These are phyloP conservation scores for Ceratonia siliqua DNA, from an alignment of 306 rosid genomes.

Conservation along the genomic window DNA sequence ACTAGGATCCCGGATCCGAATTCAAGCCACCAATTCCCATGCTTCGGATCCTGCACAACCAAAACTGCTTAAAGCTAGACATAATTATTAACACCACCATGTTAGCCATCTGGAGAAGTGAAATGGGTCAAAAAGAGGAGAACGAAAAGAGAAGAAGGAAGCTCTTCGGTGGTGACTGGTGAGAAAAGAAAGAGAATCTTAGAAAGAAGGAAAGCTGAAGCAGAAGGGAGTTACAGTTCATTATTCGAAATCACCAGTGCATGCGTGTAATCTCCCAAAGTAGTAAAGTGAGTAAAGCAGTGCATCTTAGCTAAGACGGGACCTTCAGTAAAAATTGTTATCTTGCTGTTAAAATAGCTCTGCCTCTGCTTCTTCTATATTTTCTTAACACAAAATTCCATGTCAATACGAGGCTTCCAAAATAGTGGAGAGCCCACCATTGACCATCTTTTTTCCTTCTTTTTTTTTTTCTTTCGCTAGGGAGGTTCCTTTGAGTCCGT, in stretches of 20 bases:
- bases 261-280: slow-evolving; percentile 51
- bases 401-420: slow-evolving; percentile 32
- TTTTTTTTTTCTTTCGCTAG: background rate
- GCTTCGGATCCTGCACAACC: slow-evolving; percentile 77
- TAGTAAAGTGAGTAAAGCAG: slow-evolving; percentile 36
- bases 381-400: slow-evolving; percentile 38
- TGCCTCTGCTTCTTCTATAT: slow-evolving; percentile 18
- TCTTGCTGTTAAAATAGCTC: slow-evolving; percentile 10
- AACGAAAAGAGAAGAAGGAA: slow-evolving; percentile 36
- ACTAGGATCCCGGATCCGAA: slow-evolving; percentile 75
- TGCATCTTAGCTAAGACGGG: slow-evolving; percentile 25
- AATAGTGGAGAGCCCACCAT: slow-evolving; percentile 42
- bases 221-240: slow-evolving; percentile 40
- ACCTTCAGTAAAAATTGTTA: slow-evolving; percentile 22
- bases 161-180: slow-evolving; percentile 49
- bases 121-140: slow-evolving; percentile 44
- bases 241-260: slow-evolving; percentile 43
- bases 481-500: too few relatives aligned
- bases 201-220: slow-evolving; percentile 52
- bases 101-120: slow-evolving; percentile 39
- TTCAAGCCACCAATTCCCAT: slow-evolving; percentile 97
- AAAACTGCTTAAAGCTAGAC: slow-evolving; percentile 37
- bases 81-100: slow-evolving; percentile 51
- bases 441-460: background rate
- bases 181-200: slow-evolving; percentile 65